Percentiles rank a stretch among this genome's conserved stretches.
Conservation (phyloP, 2,329 filamentous ascomycete genomes). For the Ceratocystis smalleyi region DNA sequence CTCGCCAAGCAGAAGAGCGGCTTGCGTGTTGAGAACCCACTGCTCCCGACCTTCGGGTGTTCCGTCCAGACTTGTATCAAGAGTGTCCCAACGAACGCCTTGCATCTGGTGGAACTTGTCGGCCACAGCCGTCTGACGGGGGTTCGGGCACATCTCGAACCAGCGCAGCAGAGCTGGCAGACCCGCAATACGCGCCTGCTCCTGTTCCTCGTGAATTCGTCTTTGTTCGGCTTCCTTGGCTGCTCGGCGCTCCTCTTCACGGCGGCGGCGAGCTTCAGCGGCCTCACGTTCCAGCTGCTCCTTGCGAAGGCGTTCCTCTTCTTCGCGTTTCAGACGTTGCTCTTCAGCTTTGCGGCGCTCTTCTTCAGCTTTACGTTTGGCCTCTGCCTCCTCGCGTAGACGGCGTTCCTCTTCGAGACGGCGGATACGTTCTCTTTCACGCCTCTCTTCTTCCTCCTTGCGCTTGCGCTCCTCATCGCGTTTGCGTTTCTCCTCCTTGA, state of each 20-base stretch:
- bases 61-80: slow-evolving; percentile 37
- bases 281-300: slow-evolving; percentile 34
- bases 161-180: slow-evolving; percentile 46
- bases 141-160: slow-evolving; percentile 39
- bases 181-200: slow-evolving; percentile 38
- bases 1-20: slow-evolving; percentile 47
- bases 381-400: slow-evolving; percentile 20
- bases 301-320: slow-evolving; percentile 31
- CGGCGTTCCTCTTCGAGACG: slow-evolving; percentile 16
- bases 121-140: slow-evolving; percentile 35
- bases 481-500: slow-evolving; percentile 24
- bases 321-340: slow-evolving; percentile 27
- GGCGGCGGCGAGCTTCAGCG: slow-evolving; percentile 36
- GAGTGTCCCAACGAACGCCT: slow-evolving; percentile 49
- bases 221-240: slow-evolving; percentile 37
- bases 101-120: slow-evolving; percentile 41
- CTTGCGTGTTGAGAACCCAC: slow-evolving; percentile 51
- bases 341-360: slow-evolving; percentile 27
- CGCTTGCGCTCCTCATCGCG: slow-evolving; percentile 27
- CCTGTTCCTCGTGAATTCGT: slow-evolving; percentile 38
- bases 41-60: slow-evolving; percentile 44
- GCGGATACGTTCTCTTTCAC: slow-evolving; percentile 21
- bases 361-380: slow-evolving; percentile 25
- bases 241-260: slow-evolving; percentile 33
- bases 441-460: slow-evolving; percentile 25